A percentile compares a stretch with the other conserved stretches of the same genome.
phyloP scores from a whole-genome alignment of 345 rosid genomes.

The Mercurialis annua region DNA sequence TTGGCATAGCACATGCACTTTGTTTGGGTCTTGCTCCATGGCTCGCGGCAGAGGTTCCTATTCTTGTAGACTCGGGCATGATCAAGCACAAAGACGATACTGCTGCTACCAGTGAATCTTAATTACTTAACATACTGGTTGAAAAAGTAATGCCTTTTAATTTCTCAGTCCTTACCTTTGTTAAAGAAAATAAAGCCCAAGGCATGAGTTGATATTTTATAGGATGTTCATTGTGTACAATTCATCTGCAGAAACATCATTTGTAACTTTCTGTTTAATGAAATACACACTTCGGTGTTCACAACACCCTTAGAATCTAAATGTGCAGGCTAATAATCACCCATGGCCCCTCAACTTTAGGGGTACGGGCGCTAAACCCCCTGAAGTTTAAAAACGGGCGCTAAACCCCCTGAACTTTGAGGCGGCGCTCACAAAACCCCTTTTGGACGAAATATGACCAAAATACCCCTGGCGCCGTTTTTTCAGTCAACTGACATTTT shows the following conservation, averaged over 20 bases:
- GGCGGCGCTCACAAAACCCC: too few relatives aligned
- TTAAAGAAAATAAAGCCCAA: background rate
- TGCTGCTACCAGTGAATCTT: constrained; percentile 52
- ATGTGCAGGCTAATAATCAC: too few relatives aligned
- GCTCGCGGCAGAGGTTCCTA: constrained; percentile 97
- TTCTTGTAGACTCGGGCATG: constrained; percentile 94
- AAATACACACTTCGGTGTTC: background rate
- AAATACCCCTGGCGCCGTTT: too few relatives aligned
- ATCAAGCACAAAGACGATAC: constrained; percentile 96
- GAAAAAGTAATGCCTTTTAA: constrained; percentile 2
- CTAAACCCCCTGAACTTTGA: too few relatives aligned
- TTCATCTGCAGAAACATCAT: background rate
- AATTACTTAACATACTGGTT: constrained; percentile 16
- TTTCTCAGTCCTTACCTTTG: background rate
- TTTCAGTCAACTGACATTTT: too few relatives aligned
- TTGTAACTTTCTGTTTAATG: background rate
- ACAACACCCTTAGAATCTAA: too few relatives aligned
- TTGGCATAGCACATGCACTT: constrained; percentile 95
- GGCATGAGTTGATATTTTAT: background rate
- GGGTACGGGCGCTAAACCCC: too few relatives aligned
- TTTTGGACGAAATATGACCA: too few relatives aligned
- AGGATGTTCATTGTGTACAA: background rate
- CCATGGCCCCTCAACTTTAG: too few relatives aligned
- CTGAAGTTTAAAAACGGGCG: too few relatives aligned
- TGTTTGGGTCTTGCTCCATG: constrained; percentile 99